These are phyloP conservation scores for Moricandia arvensis DNA, from an alignment of 345 rosid genomes.

Conservation along the genomic window DNA sequence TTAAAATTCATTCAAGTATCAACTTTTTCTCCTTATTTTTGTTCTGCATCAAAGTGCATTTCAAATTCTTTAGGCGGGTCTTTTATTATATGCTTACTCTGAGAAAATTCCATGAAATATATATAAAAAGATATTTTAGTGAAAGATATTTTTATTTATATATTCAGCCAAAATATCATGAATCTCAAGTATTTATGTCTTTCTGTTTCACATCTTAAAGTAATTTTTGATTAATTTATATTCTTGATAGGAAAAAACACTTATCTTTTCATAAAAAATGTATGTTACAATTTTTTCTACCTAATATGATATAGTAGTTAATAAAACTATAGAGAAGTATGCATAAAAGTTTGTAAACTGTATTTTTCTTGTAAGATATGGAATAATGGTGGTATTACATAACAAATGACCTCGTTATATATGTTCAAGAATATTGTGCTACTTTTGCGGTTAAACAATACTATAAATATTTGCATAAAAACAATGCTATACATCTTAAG, in stretches of 20 bases:
- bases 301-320: too few relatives aligned
- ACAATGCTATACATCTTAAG: neutral
- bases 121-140: neutral
- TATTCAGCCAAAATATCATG: neutral
- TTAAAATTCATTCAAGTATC: conserved; percentile 3
- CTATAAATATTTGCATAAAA: neutral
- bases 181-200: neutral
- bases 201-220: neutral
- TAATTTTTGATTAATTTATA: neutral
- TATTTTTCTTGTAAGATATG: neutral
- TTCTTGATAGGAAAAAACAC: neutral
- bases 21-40: conserved; percentile 1
- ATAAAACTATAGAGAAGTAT: neutral
- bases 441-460: neutral
- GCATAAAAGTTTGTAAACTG: neutral
- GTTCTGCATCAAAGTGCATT: conserved; percentile 13
- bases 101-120: neutral
- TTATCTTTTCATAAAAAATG: neutral
- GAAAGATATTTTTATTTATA: neutral
- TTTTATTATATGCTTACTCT: conserved; percentile 12
- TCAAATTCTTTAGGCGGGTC: conserved; percentile 32
- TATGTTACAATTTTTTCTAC: neutral
- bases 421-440: neutral
- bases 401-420: neutral
- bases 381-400: neutral